Conservation (phyloP, 2,329 filamentous ascomycete genomes). For the Ophiostoma ips region DNA sequence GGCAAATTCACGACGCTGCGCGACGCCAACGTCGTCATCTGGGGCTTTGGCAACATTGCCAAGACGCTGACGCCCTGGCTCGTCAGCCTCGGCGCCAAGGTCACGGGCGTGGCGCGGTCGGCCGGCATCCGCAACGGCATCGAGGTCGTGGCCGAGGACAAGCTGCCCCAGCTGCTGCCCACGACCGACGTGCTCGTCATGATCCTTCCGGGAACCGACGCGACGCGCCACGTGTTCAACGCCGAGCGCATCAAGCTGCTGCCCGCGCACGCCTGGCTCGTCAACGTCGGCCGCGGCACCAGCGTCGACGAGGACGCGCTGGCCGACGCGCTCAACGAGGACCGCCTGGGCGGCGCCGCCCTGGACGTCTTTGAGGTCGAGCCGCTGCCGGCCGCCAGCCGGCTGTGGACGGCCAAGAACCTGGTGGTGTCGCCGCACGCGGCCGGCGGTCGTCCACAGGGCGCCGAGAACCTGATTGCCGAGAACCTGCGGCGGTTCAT, state of each 20-base stretch:
- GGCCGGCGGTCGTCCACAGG: constrained; percentile 47
- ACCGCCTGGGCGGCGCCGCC: constrained; percentile 32
- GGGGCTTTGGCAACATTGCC: constrained; percentile 37
- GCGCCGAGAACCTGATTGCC: constrained; percentile 43
- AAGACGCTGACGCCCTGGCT: constrained; percentile 29
- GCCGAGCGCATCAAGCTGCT: constrained; percentile 24
- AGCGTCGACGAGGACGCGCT: constrained; percentile 36
- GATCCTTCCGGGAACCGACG: constrained; percentile 30
- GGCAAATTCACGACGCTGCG: constrained; percentile 30
- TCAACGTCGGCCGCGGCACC: constrained; percentile 36
- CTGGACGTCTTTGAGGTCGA: constrained; percentile 34
- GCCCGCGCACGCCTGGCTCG: constrained; percentile 25
- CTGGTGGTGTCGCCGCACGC: constrained; percentile 19
- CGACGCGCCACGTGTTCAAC: constrained; percentile 27
- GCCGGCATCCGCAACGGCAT: constrained; percentile 39
- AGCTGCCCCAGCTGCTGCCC: constrained; percentile 24
- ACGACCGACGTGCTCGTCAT: constrained; percentile 34
- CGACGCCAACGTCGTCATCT: constrained; percentile 29
- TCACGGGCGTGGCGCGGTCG: constrained; percentile 42
- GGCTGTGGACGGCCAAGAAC: constrained; percentile 16
- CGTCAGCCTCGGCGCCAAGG: constrained; percentile 35
- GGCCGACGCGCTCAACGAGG: constrained; percentile 28
- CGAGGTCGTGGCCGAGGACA: constrained; percentile 27
- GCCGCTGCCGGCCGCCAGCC: constrained; percentile 26
- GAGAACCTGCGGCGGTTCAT: constrained; percentile 46